Base-by-base conservation (phyloP, 1,139 yeast species). In the Saccharomyces hybrid region DNA sequence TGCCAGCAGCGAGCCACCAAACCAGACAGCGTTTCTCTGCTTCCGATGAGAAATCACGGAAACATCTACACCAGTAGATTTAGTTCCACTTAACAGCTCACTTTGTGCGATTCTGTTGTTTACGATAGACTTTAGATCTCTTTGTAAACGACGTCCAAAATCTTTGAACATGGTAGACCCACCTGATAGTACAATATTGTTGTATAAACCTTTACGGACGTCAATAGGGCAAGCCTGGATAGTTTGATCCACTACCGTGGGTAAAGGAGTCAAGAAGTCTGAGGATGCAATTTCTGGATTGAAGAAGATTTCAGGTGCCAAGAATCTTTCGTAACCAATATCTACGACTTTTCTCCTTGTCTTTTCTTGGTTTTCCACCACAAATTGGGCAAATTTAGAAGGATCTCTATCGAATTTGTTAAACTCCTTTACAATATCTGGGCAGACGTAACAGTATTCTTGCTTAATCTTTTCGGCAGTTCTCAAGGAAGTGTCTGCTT, bases 111-210 rank as follows among this genome's bases (percentile, higher is more conserved):
- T 89, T 73, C 99, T 84, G 61, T 88, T 93, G 67, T 88, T 91
- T 29, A 90, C 98, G 62, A 95, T 77, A 6, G 81, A 71, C 73
- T 90, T 89, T 69, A 95, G 78, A 71, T 95, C 99, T 73, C 98
- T 85, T 74, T 95, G 99, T 63, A 95, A 78, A 73, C 99, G 84
- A 75, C 98, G 86, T 53, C 98, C 98, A 68, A 93, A 95, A 72
- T 93, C 98, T 69, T 90, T 90, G 72, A 95, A 95, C 99, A 93
- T 93, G 27, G 99, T 93, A 1, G 97, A 90, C 51, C 99, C 99
- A 64, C 99, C 96, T 26, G 95, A 85, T 56, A 89, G 78, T 28
- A 95, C 99, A 68, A 95, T 93, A 73, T 95, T 95, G 72, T 86
- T 88, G 76, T 93, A 93, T 58, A 95, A 80, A 57, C 96, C 96